Evolutionary conservation across 169 alveolate genomes (phyloP), one percentile per base, ranked within the genome.

Genomic region (Babesia caballi): DNA sequence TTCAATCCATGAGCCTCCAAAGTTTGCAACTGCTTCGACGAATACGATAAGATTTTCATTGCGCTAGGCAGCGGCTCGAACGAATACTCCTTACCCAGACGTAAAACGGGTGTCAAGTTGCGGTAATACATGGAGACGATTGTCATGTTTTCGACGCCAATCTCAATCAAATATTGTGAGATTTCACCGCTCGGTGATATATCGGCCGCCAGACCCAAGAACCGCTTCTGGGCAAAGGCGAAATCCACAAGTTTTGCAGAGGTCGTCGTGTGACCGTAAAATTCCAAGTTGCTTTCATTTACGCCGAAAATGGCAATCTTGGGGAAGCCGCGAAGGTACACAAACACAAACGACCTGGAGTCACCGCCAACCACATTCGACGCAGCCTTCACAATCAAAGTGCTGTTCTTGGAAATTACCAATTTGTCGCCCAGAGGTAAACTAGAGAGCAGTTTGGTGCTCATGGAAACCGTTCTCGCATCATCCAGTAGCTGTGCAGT

Each of bases 191-290:
- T 30, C 14, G 35, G 50, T 25, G 66, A 52, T 5, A 66, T 52
- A 15, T 52, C 46, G 0, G 27, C 28, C 21, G 66, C 50, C 57
- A 77, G 30, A 4, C 70, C 75, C 32, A 66, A 11, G 25, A 77
- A 28, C 23, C 47, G 71, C 7, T 44, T 42, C 19, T 52, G 38
- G 25, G 36, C 46, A 14, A 57, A 14, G 3, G 30, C 65, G 23
- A 77, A 66, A 67, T 77, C 85, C 14, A 63, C 71, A 15, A 68
- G 17, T 32, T 58, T 66, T 14, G 51, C n/a, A 12, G 47, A 58
- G 11, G 49, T 47, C 38, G 8, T 33, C 41, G 67, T 32, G 36
- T 27, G 46, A 33, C 70, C 60, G 42, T 77, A 52, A 49, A 38
- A 44, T 7, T 41, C 40, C 28, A 77, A 35, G 23, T 28, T 15